These are phyloP conservation scores for Dactylellina haptotyla DNA, from an alignment of 2,329 filamentous ascomycete genomes.

Conservation along the genomic window DNA sequence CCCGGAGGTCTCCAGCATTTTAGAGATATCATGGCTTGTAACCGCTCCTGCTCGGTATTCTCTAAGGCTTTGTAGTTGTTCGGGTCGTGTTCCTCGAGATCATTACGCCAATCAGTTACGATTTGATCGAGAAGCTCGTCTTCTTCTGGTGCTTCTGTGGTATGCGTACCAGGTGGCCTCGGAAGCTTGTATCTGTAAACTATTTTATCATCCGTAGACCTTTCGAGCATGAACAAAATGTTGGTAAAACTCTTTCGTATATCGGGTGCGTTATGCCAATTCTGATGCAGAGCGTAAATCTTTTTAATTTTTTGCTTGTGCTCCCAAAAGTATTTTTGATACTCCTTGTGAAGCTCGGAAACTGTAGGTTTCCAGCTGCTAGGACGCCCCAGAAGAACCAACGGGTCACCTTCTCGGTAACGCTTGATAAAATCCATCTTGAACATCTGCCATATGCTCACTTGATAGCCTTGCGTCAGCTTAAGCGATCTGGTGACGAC, in stretches of 20 bases:
- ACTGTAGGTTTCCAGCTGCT: constrained; percentile 25
- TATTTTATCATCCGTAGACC: constrained; percentile 3
- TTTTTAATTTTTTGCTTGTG: constrained; percentile 8
- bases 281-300: constrained; percentile 11
- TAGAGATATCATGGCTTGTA: background rate
- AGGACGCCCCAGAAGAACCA: constrained; percentile 29
- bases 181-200: constrained; percentile 10
- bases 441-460: constrained; percentile 45
- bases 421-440: constrained; percentile 24
- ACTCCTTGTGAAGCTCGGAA: constrained; percentile 29
- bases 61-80: constrained; percentile 14
- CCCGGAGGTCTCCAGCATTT: constrained; percentile 10
- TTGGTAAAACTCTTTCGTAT: constrained; percentile 22
- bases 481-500: constrained; percentile 13
- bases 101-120: constrained; percentile 6
- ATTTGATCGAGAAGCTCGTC: constrained; percentile 14
- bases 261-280: constrained; percentile 38
- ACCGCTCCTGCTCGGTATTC: constrained; percentile 10
- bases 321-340: constrained; percentile 16
- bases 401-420: constrained; percentile 33
- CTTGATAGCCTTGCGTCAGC: constrained; percentile 9
- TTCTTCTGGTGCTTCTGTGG: too few species aligned
- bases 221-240: constrained; percentile 24
- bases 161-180: too few species aligned
- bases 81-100: constrained; percentile 24